Conservation (phyloP, 176 grass and related monocot species). For the Otatea glauca region DNA sequence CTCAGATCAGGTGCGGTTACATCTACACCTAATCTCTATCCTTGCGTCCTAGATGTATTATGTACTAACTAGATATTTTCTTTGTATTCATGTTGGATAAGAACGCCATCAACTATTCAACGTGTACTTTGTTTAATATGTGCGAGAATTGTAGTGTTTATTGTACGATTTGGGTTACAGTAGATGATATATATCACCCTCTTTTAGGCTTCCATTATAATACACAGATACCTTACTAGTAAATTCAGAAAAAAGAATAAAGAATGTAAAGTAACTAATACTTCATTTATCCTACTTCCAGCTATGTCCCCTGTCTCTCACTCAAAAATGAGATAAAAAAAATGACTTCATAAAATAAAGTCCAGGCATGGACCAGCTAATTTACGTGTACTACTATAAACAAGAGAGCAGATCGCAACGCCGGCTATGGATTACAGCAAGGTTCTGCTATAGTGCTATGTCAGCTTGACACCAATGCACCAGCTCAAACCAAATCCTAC, state of each 20-base stretch:
- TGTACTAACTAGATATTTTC: too few relatives aligned
- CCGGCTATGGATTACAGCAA: constrained; percentile 3
- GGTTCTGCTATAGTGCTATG: constrained; percentile 36
- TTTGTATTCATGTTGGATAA: too few relatives aligned
- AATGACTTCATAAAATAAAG: constrained; percentile 24
- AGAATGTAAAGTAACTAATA: constrained; percentile 42
- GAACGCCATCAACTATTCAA: too few relatives aligned
- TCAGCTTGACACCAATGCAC: constrained; percentile 31
- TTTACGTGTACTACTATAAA: constrained; percentile 41
- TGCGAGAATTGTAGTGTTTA: too few relatives aligned
- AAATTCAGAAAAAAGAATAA: constrained; percentile 31
- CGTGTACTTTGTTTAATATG: too few relatives aligned
- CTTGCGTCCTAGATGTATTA: too few relatives aligned
- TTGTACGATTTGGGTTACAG: too few relatives aligned
- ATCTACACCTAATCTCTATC: too few relatives aligned
- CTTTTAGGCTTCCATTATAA: too few relatives aligned
- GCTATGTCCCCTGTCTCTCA: neutral
- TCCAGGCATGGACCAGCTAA: constrained; percentile 36
- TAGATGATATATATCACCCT: too few relatives aligned
- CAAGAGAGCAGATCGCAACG: constrained; percentile 44
- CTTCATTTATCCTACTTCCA: constrained; percentile 35
- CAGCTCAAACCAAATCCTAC: constrained; percentile 52
- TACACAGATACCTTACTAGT: too few relatives aligned
- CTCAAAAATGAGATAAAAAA: neutral
- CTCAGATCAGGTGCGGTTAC: too few relatives aligned